Evolutionary conservation across 805 yeast species (phyloP).

Genomic region (Wickerhamiella spandovensis): DNA sequence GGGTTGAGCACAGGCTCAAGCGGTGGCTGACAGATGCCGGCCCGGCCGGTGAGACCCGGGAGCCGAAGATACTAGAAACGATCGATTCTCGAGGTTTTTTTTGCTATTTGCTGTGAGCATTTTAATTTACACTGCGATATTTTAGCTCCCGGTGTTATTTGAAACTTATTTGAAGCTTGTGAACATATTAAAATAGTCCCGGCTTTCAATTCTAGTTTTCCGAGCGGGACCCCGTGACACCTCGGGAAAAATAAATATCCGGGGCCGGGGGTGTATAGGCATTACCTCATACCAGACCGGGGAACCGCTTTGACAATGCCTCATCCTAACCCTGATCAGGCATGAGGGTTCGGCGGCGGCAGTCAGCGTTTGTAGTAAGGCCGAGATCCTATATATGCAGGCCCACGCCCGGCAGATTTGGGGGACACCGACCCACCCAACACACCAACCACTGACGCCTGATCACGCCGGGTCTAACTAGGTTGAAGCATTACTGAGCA

Average conservation of each 20-base stretch:
- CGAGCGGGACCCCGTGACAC: background rate
- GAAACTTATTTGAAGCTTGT: too few species aligned
- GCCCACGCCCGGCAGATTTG: background rate
- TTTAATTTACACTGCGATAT: too few species aligned
- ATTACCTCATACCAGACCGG: background rate
- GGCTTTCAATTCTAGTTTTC: background rate
- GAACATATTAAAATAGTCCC: background rate
- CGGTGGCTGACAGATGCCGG: too few species aligned
- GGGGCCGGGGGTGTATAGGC: background rate
- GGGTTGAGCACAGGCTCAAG: too few species aligned
- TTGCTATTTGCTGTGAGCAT: too few species aligned
- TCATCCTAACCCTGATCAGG: background rate
- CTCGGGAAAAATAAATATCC: background rate
- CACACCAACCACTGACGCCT: background rate
- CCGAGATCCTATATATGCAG: background rate
- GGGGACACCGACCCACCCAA: background rate
- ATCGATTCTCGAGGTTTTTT: background rate
- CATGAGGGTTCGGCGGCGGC: background rate
- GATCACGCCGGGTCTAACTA: background rate
- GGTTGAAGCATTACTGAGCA: too few species aligned
- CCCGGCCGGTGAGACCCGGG: too few species aligned
- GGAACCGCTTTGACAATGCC: background rate
- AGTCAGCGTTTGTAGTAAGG: background rate
- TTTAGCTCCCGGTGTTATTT: background rate
- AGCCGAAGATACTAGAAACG: background rate